Evolutionary conservation across 169 alveolate genomes (phyloP), one percentile per base, ranked within the genome.

Genomic region (Plasmodium fragile): DNA sequence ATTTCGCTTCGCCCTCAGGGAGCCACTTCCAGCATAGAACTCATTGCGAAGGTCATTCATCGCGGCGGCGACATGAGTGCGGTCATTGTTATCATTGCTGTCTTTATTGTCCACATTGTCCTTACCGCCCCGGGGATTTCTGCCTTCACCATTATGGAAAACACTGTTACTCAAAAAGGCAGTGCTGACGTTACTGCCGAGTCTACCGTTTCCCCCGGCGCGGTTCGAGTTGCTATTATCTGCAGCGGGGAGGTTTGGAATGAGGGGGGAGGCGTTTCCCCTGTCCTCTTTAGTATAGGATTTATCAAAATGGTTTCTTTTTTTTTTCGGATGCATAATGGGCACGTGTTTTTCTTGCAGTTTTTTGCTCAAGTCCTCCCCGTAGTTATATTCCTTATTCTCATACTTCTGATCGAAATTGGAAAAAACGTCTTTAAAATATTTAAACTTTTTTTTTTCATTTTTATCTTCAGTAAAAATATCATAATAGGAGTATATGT

Each of bases 391-490:
- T 34, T 30, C 85, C 28, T 59, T 65, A 41, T 89, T 89, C 78
- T 89, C 94, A 78, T 59, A 53, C 70, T 89, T 89, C 30, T 41
- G 41, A 16, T 89, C 94, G 71, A 55, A 89, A 28, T 89, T 89
- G n/a, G 90, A 89, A 89, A 89, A 89, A 0, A 89, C 80, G 75
- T 89, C 89, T 28, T 89, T 77, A 36, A 89, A 89, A 89, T 89
- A 89, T 77, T 89, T 89, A 34, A 36, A 89, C 49, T 89, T 89
- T 34, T 71, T 89, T 55, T 78, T 78, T 53, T 79, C 94, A 59
- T 55, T 89, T 89, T 89, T 78, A 59, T 79, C 94, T 78, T 89
- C 94, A 6, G 94, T 89, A 78, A 89, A 89, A 78, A 89, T 89
- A 59, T 89, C 89, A 89, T 89, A 89, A n/a, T 89, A 89, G 0